Base-by-base conservation (phyloP, 352 stramenopile genomes). In the Plasmopara viticola region DNA sequence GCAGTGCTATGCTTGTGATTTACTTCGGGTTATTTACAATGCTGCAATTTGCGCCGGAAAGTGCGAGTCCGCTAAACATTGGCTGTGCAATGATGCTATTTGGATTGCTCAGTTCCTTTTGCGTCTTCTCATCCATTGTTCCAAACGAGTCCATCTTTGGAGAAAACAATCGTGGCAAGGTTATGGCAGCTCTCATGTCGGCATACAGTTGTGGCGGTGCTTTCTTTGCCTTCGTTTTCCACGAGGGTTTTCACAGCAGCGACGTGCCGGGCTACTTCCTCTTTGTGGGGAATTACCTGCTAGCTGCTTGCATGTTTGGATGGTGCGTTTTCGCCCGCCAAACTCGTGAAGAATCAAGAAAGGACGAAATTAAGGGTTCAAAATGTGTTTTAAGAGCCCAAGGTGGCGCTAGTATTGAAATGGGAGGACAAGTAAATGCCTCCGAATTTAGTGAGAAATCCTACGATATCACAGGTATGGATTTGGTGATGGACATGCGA, bases 71-170 rank as follows among this genome's bases (percentile, higher is more conserved):
- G 6, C 51, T 86, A 47, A 49, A 58, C 7, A 70, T 93, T 31
- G 80, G 78, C 0, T 48, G 64, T 17, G 74, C 60, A 12, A 72
- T 90, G 47, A 47, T 86, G 46, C 38, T 78, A 6, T 74, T 94
- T 20, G 83, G 83, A 4, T 62, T 84, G 44, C 64, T 85, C 15
- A 84, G 78, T 41, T 75, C 74, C 41, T 91, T 91, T 51, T 76
- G 66, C 37, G 84, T 90, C 49, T 82, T 94, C 49, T 67, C 76
- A 7, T 84, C 78, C 9, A 84, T 94, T 35, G 80, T 88, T 6
- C 63, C 78, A 20, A 91, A 89, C 35, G 83, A 94, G 60, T 79
- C 77, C 4, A 58, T 94, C 14, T 94, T 87, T 18, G 83, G 80
- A 38, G 67, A 81, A 18, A 42, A 30, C 6, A 80, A 89, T 41